Conservation (phyloP, 1,284 basidiomycete genomes). For the Ustilago shanxiensis region DNA sequence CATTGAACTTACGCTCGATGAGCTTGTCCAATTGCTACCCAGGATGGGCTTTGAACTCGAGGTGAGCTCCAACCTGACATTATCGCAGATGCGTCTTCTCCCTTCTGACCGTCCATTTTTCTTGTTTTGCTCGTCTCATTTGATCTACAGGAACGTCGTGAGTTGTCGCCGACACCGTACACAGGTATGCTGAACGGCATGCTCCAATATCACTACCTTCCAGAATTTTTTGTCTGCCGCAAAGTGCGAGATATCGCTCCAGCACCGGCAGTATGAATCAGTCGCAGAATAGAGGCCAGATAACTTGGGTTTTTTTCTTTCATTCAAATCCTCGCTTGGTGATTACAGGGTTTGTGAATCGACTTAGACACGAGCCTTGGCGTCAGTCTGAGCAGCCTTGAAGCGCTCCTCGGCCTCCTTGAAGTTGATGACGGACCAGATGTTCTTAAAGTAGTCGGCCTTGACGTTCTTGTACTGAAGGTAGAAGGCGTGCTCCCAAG, state of each 20-base stretch:
- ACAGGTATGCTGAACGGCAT: conserved; percentile 85
- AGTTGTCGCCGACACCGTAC: conserved; percentile 82
- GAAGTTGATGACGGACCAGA: conserved; percentile 70
- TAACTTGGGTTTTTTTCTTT: conserved; percentile 4
- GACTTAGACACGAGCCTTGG: conserved; percentile 51
- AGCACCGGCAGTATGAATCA: conserved; percentile 49
- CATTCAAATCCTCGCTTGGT: conserved; percentile 20
- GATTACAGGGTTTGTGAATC: conserved; percentile 13
- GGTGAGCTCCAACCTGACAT: conserved; percentile 72
- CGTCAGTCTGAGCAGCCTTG: conserved; percentile 60
- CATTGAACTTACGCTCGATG: conserved; percentile 88
- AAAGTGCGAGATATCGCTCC: conserved; percentile 58
- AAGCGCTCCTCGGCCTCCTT: conserved; percentile 69
- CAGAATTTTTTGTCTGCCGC: conserved; percentile 70
- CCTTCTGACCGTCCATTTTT: neutral
- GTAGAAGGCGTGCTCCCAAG: conserved; percentile 85
- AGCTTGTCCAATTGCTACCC: conserved; percentile 82
- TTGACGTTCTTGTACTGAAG: conserved; percentile 67
- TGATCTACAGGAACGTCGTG: conserved; percentile 78
- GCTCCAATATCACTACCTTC: conserved; percentile 89
- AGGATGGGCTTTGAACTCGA: conserved; percentile 85
- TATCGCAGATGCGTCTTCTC: neutral
- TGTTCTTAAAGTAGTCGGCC: conserved; percentile 69
- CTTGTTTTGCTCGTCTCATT: neutral
- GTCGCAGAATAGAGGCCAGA: neutral